Percentiles rank a stretch among this genome's conserved stretches.
phyloP scores from a whole-genome alignment of 1,139 yeast genomes.

The Pichia sp. region DNA sequence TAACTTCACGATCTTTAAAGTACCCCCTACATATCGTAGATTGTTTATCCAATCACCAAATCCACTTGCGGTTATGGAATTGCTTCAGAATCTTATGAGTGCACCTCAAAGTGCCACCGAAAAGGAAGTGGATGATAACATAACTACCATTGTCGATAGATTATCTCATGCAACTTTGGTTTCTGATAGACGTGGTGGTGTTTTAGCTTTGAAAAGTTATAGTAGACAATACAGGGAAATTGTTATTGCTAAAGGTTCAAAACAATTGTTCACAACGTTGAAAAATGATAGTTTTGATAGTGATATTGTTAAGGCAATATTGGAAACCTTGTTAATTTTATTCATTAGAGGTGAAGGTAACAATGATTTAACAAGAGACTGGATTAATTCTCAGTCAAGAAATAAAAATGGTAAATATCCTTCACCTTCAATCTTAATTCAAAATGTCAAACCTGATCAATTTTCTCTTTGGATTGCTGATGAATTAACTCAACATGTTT shows the following conservation, averaged over 20 bases:
- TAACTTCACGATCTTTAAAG: too few species aligned
- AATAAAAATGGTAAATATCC: constrained; percentile 77
- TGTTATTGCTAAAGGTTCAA: constrained; percentile 82
- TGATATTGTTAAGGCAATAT: constrained; percentile 70
- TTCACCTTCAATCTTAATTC: constrained; percentile 63
- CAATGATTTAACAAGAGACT: constrained; percentile 52
- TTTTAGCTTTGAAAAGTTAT: constrained; percentile 82
- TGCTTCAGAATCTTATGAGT: constrained; percentile 28
- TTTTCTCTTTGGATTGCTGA: constrained; percentile 94
- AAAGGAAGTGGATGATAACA: constrained; percentile 70
- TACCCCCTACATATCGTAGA: too few species aligned
- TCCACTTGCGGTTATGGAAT: constrained; percentile 19
- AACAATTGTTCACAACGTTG: constrained; percentile 66
- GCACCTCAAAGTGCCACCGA: constrained; percentile 33
- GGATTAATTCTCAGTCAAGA: constrained; percentile 74
- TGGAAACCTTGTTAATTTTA: constrained; percentile 79
- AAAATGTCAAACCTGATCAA: constrained; percentile 58
- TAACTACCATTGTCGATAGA: constrained; percentile 82
- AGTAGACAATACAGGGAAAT: constrained; percentile 84
- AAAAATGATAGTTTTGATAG: constrained; percentile 58
- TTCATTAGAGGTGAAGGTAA: constrained; percentile 55
- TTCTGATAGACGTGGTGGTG: constrained; percentile 87
- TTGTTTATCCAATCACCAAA: too few species aligned
- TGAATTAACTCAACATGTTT: constrained; percentile 70
- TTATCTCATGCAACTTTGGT: constrained; percentile 75